phyloP scores from a whole-genome alignment of 768 basidiomycete species.

The Thelephora aurantiotincta region DNA sequence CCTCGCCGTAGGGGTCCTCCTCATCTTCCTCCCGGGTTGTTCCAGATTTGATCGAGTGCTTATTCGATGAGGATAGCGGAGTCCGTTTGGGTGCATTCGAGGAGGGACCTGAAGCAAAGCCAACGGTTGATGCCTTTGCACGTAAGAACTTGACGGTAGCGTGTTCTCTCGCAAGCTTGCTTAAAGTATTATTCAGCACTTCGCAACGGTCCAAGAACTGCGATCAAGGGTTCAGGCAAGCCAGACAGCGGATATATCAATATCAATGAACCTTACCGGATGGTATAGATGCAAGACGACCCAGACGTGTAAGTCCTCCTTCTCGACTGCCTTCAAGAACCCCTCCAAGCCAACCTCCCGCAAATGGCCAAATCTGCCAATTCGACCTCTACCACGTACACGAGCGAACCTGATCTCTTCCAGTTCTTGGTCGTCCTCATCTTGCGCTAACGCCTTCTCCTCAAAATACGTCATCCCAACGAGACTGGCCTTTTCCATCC shows the following conservation, averaged over 20 bases:
- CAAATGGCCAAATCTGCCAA: constrained; percentile 53
- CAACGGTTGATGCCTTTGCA: constrained; percentile 59
- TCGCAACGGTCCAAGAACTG: constrained; percentile 72
- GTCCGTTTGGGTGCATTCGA: background rate
- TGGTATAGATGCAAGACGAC: constrained; percentile 82
- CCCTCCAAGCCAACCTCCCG: constrained; percentile 66
- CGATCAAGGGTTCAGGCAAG: background rate
- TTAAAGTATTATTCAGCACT: constrained; percentile 49
- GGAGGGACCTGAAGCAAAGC: constrained; percentile 38
- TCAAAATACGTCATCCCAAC: constrained; percentile 66
- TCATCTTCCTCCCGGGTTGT: constrained; percentile 21
- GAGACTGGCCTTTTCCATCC: constrained; percentile 51
- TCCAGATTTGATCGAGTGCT: constrained; percentile 7
- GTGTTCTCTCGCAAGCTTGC: constrained; percentile 53
- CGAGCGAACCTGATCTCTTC: constrained; percentile 11
- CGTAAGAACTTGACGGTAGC: constrained; percentile 73
- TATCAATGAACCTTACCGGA: constrained; percentile 33
- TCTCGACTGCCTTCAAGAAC: constrained; percentile 62
- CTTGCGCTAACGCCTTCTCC: constrained; percentile 32
- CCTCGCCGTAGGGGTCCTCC: constrained; percentile 32
- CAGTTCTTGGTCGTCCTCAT: constrained; percentile 19
- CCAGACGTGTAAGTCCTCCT: constrained; percentile 56
- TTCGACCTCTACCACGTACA: background rate
- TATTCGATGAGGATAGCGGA: background rate
- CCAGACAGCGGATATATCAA: background rate